Percentiles rank a stretch among this genome's conserved stretches.
Evolutionary conservation across 768 basidiomycete species (phyloP).

Genomic region (Lactarius pseudohatsudake): DNA sequence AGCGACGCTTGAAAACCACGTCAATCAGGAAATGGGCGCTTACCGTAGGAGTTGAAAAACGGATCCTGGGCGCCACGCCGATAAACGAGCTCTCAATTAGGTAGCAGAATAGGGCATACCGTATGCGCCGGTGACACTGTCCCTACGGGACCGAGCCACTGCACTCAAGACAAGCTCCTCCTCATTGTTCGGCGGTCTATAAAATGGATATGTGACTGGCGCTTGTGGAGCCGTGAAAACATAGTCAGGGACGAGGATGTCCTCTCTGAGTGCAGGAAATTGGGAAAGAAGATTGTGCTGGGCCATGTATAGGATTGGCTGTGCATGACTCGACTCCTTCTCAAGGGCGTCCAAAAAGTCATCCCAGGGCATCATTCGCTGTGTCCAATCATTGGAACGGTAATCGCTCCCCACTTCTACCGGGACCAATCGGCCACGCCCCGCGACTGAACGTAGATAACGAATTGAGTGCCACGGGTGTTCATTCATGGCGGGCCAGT

Average conservation of each 20-base stretch:
- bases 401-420: slow-evolving; percentile 90
- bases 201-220: slow-evolving; percentile 46
- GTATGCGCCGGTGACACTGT: slow-evolving; percentile 90
- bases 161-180: slow-evolving; percentile 68
- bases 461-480: slow-evolving; percentile 66
- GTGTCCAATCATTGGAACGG: slow-evolving; percentile 76
- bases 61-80: slow-evolving; percentile 64
- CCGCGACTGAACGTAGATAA: slow-evolving; percentile 72
- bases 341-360: slow-evolving; percentile 58
- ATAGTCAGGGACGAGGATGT: slow-evolving; percentile 87
- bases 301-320: slow-evolving; percentile 71
- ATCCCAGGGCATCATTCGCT: slow-evolving; percentile 75
- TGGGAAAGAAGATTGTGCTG: slow-evolving; percentile 86
- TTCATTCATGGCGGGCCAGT: slow-evolving; percentile 78
- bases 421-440: slow-evolving; percentile 82
- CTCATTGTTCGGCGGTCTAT: slow-evolving; percentile 63
- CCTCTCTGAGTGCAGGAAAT: slow-evolving; percentile 73
- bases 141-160: slow-evolving; percentile 79
- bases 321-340: slow-evolving; percentile 27
- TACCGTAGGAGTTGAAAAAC: slow-evolving; percentile 89
- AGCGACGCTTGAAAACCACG: background rate
- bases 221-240: slow-evolving; percentile 63
- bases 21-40: slow-evolving; percentile 27
- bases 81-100: slow-evolving; percentile 12
- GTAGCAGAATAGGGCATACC: slow-evolving; percentile 44